Evolutionary conservation across 306 rosid genomes (phyloP).

Genomic region (Fragaria ananassa): DNA sequence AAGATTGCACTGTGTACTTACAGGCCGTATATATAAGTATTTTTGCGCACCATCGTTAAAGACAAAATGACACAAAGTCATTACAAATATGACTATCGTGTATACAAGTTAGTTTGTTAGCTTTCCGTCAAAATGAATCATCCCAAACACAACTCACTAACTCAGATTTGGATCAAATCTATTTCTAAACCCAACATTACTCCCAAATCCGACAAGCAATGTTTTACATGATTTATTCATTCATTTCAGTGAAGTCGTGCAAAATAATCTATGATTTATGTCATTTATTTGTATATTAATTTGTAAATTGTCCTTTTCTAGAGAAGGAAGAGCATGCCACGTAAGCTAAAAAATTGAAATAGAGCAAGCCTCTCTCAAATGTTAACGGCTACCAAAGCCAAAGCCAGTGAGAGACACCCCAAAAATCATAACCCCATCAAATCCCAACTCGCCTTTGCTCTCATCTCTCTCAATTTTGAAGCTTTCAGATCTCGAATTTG

Average conservation of each 20-base stretch:
- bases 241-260: no score
- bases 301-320: background rate
- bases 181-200: background rate
- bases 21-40: no score
- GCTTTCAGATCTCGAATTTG: background rate
- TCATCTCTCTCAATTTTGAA: background rate
- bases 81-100: no score
- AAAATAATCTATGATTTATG: background rate
- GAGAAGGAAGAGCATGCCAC: background rate
- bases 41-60: rapidly evolving
- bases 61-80: no score
- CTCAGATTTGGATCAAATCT: no score
- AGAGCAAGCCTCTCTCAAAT: background rate
- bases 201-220: rapidly evolving
- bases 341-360: background rate
- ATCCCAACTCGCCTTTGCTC: background rate
- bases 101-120: no score
- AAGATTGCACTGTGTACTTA: no score
- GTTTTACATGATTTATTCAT: no score
- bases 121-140: no score
- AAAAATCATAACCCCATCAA: background rate
- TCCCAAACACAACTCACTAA: no score
- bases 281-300: background rate
- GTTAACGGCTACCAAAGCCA: background rate
- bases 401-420: background rate